Evolutionary conservation across 306 rosid genomes (phyloP), one percentile per base, ranked within the genome.

Genomic region (Pyrus bretschneideri): DNA sequence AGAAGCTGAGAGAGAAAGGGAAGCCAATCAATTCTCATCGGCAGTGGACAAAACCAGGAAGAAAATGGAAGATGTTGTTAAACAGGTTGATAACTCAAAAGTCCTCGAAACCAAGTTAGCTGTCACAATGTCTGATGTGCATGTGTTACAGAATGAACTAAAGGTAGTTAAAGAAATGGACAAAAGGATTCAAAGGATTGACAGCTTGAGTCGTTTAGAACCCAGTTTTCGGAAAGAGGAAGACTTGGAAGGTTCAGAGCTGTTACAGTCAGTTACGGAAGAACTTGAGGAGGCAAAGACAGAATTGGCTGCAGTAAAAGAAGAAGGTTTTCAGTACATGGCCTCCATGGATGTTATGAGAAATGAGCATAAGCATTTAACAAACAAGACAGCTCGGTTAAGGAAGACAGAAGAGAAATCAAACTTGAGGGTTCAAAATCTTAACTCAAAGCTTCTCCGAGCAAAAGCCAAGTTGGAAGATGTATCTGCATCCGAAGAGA

Each of bases 321-420:
- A 67, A 79, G 92, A 88, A 79, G 87, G 97, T 4, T 90, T 90
- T 78, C 97, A 92, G 83, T 89, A 83, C 79, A 90, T 88, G 99
- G 71, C 83, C 59, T 88, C 99, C 8, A 89, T 92, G 93, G 99
- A 95, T 89, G 82, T 91, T 11, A 83, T 92, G 76, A 88, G 99
- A 68, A 89, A 87, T n/a, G 97, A 95, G 79, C 85, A 88, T 55
- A 85, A 72, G 35, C 92, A 89, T 76, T 83, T 89, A 25, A 89
- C 80, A 4, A 69, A 77, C 15, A 90, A 87, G 82, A 85, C 81
- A 1, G 54, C 23, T 67, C 80, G 78, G 11, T 71, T 87, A 75
- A 86, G 85, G 89, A 89, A 87, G 80, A 81, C 77, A 12, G 91
- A 86, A 71, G 74, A 75, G 40, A 85, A 84, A 64, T 73, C 69